phyloP scores from a whole-genome alignment of 805 yeast genomes.

The Yamadazyma laniorum region DNA sequence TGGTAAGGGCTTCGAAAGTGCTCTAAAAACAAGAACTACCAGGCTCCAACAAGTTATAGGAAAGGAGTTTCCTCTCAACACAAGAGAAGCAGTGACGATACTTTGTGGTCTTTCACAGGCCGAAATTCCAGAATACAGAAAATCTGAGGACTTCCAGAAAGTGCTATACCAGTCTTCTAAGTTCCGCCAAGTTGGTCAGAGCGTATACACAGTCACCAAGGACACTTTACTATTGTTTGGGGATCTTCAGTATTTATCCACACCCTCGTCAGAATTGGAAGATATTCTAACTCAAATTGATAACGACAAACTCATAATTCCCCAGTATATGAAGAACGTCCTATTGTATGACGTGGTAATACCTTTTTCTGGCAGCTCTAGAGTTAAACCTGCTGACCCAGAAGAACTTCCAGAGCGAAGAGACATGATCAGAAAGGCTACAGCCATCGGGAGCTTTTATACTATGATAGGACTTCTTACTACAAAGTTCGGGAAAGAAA shows the following conservation, averaged over 20 bases:
- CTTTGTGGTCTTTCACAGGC: slow-evolving; percentile 31
- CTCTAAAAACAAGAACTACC: slow-evolving; percentile 3
- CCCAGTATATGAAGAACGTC: slow-evolving; percentile 32
- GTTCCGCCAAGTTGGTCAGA: slow-evolving; percentile 28
- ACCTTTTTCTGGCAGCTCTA: slow-evolving; percentile 32
- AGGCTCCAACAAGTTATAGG: slow-evolving; percentile 27
- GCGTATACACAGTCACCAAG: slow-evolving; percentile 17
- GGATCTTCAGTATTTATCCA: slow-evolving; percentile 27
- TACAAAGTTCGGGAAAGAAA: slow-evolving; percentile 25
- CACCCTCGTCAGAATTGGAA: slow-evolving; percentile 26
- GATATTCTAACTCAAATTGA: slow-evolving; percentile 21
- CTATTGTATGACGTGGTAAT: slow-evolving; percentile 25
- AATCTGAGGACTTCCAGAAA: not conserved
- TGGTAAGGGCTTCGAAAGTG: slow-evolving; percentile 6
- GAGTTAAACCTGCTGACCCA: slow-evolving; percentile 16
- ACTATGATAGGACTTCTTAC: slow-evolving; percentile 36
- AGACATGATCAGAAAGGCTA: slow-evolving; percentile 17
- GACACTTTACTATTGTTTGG: slow-evolving; percentile 22
- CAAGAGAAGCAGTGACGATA: slow-evolving; percentile 25
- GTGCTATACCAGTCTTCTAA: slow-evolving; percentile 13
- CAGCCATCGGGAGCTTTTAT: slow-evolving; percentile 37
- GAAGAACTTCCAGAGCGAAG: not conserved
- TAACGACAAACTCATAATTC: slow-evolving; percentile 19
- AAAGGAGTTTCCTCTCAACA: slow-evolving; percentile 13
- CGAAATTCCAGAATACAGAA: slow-evolving; percentile 1